Percentiles rank a stretch among this genome's conserved stretches.
phyloP scores from a whole-genome alignment of 1,139 yeast species.

The Diutina siamensis region DNA sequence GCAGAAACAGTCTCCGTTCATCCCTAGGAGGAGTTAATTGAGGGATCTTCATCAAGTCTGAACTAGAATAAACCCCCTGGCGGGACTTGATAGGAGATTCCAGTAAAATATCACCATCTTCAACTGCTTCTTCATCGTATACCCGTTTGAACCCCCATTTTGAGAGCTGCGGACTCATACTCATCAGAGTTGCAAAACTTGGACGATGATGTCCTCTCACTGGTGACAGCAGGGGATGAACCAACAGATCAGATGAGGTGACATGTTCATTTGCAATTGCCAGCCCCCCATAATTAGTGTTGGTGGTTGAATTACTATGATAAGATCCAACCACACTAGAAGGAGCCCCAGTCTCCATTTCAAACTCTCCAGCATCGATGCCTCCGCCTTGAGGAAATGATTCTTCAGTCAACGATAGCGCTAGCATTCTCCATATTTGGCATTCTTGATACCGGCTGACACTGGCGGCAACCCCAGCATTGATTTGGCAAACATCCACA shows the following conservation, averaged over 20 bases:
- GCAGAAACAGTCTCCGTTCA: background rate
- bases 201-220: background rate
- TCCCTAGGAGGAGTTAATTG: background rate
- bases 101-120: background rate
- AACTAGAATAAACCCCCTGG: background rate
- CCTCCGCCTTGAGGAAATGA: background rate
- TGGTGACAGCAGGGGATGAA: background rate
- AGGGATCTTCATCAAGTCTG: background rate
- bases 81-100: background rate
- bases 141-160: background rate
- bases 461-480: slow-evolving; percentile 46
- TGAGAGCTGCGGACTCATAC: background rate
- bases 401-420: slow-evolving; percentile 42
- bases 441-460: slow-evolving; percentile 45
- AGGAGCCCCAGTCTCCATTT: slow-evolving; percentile 20
- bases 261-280: slow-evolving; percentile 4
- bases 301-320: slow-evolving; percentile 33
- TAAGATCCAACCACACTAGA: slow-evolving; percentile 34
- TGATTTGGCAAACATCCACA: slow-evolving; percentile 44
- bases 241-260: background rate
- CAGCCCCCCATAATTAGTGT: slow-evolving; percentile 26
- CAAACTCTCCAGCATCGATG: background rate
- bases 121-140: background rate
- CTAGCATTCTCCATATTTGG: slow-evolving; percentile 61
- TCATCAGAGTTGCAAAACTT: background rate